Evolutionary conservation across 768 basidiomycete genomes (phyloP), one percentile per base, ranked within the genome.

Genomic region (Artomyces pyxidatus): DNA sequence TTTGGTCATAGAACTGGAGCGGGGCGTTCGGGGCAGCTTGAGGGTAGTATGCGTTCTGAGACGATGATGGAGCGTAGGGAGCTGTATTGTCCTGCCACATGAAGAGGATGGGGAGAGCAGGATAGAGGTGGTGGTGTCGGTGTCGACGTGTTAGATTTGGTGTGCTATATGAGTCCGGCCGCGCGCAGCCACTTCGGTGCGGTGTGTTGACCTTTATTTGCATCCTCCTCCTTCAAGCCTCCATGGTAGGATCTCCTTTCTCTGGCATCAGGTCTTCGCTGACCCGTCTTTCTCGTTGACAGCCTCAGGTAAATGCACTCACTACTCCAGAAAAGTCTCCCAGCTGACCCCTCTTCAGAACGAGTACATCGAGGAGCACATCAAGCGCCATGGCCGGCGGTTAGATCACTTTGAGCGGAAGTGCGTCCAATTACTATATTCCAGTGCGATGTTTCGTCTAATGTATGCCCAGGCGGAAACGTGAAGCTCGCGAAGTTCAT

Each of bases 331-430:
- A 12, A 39, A 30, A 40, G 19, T 35, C n/a, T 40, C 14, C n/a
- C 16, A n/a, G 21, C 26, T 8, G n/a, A n/a, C 25, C 9, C 35
- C 59, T 64, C 47, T 60, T 49, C 55, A 99, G 90, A 98, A 98
- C 76, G 94, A 97, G 66, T 97, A 98, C 67, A 98, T 99, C 68
- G 95, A 98, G 68, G 95, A 99, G 74, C 88, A 90, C 63, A 94
- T 97, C 67, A 93, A 91, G 71, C 85, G 92, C 46, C 89, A 97
- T 79, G 95, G 95, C 64, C 80, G 93, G 58, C 81, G 93, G 63
- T 72, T 97, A 73, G 94, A 99, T 73, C 81, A 95, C 68, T 93
- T 87, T 68, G 96, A 99, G 74, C 80, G 83, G 61, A 95, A 86
- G 91, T 95, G 64, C 58, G 88, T 71, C 29, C 12, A n/a, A 28